Conservation (phyloP, 148 eudicot species). For the Chenopodium album region DNA sequence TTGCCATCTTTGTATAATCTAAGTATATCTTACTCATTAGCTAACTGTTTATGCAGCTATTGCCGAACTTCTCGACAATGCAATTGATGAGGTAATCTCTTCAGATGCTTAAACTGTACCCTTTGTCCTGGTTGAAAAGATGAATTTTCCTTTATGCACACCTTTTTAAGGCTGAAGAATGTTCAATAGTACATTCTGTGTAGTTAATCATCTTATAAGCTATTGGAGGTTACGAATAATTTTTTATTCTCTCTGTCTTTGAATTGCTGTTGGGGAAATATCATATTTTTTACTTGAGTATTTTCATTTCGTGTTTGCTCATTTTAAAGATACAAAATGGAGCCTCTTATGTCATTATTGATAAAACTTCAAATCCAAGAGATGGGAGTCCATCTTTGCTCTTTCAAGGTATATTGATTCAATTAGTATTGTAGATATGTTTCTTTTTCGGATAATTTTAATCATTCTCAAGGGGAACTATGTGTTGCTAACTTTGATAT, state of each 20-base stretch:
- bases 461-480: neutral
- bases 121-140: neutral
- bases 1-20: neutral
- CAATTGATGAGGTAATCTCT: slow-evolving; percentile 77
- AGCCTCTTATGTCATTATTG: slow-evolving; percentile 74
- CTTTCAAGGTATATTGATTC: slow-evolving; percentile 60
- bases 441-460: neutral
- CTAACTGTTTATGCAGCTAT: slow-evolving; percentile 52
- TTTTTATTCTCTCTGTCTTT: neutral
- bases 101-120: neutral
- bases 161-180: neutral
- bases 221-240: neutral
- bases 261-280: neutral
- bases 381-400: slow-evolving; percentile 71
- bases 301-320: slow-evolving; percentile 28
- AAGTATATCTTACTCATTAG: neutral
- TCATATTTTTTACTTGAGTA: slow-evolving; percentile 2
- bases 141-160: neutral
- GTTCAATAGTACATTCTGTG: neutral
- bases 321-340: slow-evolving; percentile 71
- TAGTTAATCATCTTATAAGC: neutral
- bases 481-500: slow-evolving; percentile 26
- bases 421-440: neutral
- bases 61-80: slow-evolving; percentile 94
- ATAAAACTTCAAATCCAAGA: slow-evolving; percentile 69